Base-by-base conservation (phyloP, 192 early-diverging fungal genomes). In the Spizellomyces sp. region DNA sequence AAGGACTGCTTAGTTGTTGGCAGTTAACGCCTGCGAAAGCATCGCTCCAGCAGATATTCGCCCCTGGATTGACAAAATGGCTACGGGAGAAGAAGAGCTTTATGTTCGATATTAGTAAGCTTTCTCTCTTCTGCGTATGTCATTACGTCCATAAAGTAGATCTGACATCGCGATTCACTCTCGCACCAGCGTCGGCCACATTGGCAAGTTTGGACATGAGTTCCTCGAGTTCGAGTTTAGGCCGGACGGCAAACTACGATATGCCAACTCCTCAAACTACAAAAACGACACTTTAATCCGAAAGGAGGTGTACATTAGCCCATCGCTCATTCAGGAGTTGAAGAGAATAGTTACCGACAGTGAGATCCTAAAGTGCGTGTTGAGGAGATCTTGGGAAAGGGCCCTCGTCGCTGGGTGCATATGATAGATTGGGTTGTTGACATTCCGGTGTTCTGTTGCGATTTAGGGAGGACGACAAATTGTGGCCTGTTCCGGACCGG, bases 231-330 rank as follows among this genome's bases (percentile, higher is more conserved):
- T 98, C 75, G 97, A 99, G 81, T 90, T 99, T 64, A 81, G 90
- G 67, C 83, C 87, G 8, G 90, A 94, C 55, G 95, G 95, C 50
- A 85, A 87, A 48, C 93, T 96, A 58, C 88, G 94, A 62, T 99
- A 99, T 80, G 93, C 95, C 58, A 99, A 99, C 84, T 93, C 96
- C 84, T 96, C 95, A 22, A 96, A 96, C 76, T 99, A 99, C 83
- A 91, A 96, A 71, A 94, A 96, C 70, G 97, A 98, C 79, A 91
- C 90, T 45, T 86, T 99, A 80, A 98, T 99, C 77, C 86, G 89
- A 70, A 99, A 99, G 78, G 88, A 94, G 74, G 90, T 96, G 72
- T 87, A 84, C 41, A 87, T 96, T 47, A 91, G 89, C 61, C 89
- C 90, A 7, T 69, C 89, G 57, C 81, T 98, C 65, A 80, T 99